Percentiles rank a stretch among this genome's conserved stretches.
Conservation (phyloP, 176 grass and related monocot genomes). For the Olyra latifolia region DNA sequence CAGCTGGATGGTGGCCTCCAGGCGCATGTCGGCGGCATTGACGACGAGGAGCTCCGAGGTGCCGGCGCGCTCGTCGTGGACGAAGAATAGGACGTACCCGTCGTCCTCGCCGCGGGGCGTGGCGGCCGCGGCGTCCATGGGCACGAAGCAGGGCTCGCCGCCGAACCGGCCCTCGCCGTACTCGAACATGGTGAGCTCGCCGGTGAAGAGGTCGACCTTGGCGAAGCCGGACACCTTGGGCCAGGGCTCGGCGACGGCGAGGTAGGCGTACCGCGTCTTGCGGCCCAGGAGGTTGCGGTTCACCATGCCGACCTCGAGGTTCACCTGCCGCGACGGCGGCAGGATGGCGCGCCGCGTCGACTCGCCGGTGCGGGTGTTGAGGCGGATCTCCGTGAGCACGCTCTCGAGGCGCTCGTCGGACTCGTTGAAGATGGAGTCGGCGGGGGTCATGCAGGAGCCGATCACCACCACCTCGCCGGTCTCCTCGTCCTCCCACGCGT, state of each 20-base stretch:
- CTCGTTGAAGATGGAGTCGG: slow-evolving; percentile 97
- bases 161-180: slow-evolving; percentile 75
- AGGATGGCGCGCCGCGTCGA: slow-evolving; percentile 67
- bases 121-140: slow-evolving; percentile 23
- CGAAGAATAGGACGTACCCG: slow-evolving; percentile 74
- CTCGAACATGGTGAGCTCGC: slow-evolving; percentile 62
- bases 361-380: slow-evolving; percentile 64
- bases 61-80: slow-evolving; percentile 69
- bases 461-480: slow-evolving; percentile 79
- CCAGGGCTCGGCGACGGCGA: slow-evolving; percentile 92
- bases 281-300: slow-evolving; percentile 73
- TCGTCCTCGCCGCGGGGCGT: slow-evolving; percentile 69
- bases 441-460: slow-evolving; percentile 94
- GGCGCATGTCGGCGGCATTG: slow-evolving; percentile 71
- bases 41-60: slow-evolving; percentile 78
- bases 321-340: slow-evolving; percentile 48
- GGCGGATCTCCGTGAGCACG: slow-evolving; percentile 88
- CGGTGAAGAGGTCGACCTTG: slow-evolving; percentile 80
- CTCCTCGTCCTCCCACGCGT: slow-evolving; percentile 85
- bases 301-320: slow-evolving; percentile 95
- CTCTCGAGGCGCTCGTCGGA: slow-evolving; percentile 68
- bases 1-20: slow-evolving; percentile 80
- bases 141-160: slow-evolving; percentile 89
- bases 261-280: slow-evolving; percentile 77
- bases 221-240: slow-evolving; percentile 95